Percentiles rank a stretch among this genome's conserved stretches.
Evolutionary conservation across 768 basidiomycete species (phyloP).

Genomic region (Naganishia antarctica): DNA sequence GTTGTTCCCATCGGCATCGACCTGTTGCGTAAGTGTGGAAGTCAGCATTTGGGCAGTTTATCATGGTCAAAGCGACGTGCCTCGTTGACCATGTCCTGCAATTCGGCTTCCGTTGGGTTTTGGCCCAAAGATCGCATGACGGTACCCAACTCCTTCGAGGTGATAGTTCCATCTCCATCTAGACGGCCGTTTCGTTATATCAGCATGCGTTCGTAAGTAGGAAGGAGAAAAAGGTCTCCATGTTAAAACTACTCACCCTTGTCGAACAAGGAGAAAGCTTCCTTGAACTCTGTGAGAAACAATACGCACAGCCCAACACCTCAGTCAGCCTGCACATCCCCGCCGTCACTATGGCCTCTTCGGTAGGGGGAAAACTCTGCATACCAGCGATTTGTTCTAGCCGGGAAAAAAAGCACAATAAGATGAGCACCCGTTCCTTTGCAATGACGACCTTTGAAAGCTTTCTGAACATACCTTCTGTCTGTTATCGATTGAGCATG

Average conservation of each 20-base stretch:
- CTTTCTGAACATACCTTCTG: constrained; percentile 46
- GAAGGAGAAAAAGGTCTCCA: too few species aligned
- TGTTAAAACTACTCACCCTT: constrained; percentile 56
- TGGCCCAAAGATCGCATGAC: constrained; percentile 90
- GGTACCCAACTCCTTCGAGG: constrained; percentile 80
- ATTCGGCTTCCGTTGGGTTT: constrained; percentile 85
- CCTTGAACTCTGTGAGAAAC: constrained; percentile 75
- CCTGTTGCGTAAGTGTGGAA: too few species aligned
- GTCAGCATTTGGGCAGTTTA: too few species aligned
- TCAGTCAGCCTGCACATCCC: not conserved
- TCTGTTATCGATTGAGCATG: constrained; percentile 34
- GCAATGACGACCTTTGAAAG: not conserved
- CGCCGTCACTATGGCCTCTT: not conserved
- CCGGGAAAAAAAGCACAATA: not conserved
- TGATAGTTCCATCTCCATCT: constrained; percentile 93
- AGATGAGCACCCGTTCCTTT: not conserved
- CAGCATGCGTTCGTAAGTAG: too few species aligned
- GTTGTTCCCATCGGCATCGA: constrained; percentile 81
- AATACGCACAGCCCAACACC: not conserved
- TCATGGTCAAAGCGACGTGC: constrained; percentile 39
- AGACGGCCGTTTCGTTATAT: too few species aligned
- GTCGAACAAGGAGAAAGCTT: constrained; percentile 96
- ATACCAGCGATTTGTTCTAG: constrained; percentile 85
- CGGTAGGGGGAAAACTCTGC: not conserved
- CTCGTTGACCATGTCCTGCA: constrained; percentile 94